A percentile compares a stretch with the other conserved stretches of the same genome.
These are phyloP conservation scores for Termitomyces sp. DNA, from an alignment of 768 basidiomycete species.

Conservation along the genomic window DNA sequence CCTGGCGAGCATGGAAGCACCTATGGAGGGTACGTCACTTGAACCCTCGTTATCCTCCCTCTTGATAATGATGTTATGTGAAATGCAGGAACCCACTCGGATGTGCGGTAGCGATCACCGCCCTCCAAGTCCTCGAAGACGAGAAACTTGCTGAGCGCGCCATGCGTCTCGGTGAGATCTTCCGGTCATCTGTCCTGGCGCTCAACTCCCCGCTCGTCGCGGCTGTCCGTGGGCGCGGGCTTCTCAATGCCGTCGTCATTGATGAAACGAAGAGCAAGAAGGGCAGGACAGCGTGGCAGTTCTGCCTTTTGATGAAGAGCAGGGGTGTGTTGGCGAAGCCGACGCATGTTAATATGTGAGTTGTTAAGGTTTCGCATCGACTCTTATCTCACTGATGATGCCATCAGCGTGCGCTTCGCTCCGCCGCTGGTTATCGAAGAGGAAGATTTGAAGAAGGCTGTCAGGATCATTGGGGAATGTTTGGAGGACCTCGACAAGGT, in stretches of 20 bases:
- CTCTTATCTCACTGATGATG: neutral
- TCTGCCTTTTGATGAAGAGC: slow-evolving; percentile 90
- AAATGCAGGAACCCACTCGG: slow-evolving; percentile 83
- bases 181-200: slow-evolving; percentile 62
- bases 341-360: slow-evolving; percentile 91
- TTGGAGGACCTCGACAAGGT: slow-evolving; percentile 82
- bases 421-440: slow-evolving; percentile 95
- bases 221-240: slow-evolving; percentile 80
- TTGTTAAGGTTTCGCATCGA: slow-evolving; percentile 10
- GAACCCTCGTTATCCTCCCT: neutral
- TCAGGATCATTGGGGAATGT: slow-evolving; percentile 73
- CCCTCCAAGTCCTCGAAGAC: slow-evolving; percentile 85
- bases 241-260: slow-evolving; percentile 93
- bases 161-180: slow-evolving; percentile 71
- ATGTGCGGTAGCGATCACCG: slow-evolving; percentile 94
- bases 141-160: slow-evolving; percentile 87
- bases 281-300: slow-evolving; percentile 91
- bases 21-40: slow-evolving; percentile 76
- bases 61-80: neutral
- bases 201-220: slow-evolving; percentile 71
- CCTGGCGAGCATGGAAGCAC: slow-evolving; percentile 97
- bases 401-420: slow-evolving; percentile 87
- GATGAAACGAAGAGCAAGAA: slow-evolving; percentile 76
- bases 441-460: slow-evolving; percentile 72
- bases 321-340: slow-evolving; percentile 94